Evolutionary conservation across 192 early-diverging fungal species (phyloP), one percentile per base, ranked within the genome.

Genomic region (Rhizophagus prolifer): DNA sequence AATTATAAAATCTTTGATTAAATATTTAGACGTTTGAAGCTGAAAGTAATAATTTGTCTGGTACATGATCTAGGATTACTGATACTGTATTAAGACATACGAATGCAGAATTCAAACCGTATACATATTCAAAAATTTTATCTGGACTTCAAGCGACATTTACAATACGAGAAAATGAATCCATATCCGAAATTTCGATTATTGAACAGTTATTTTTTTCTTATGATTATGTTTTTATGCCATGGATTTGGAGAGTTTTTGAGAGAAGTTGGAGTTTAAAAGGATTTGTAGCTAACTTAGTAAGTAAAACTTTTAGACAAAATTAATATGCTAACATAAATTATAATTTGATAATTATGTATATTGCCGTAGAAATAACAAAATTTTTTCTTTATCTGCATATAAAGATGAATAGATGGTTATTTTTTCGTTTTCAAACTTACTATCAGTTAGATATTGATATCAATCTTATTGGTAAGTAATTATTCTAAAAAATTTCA

Each of bases 191-290:
- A 34, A 62, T 13, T 10, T 31, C 58, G 36, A 2, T 54, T 13
- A 50, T 74, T 10, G 72, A 74, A 61, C 25, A 74, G 10, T 5
- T 63, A 9, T 60, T 63, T 61, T 74, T 74, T 26, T 19, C 58
- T 23, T 38, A 36, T 12, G 50, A 74, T 41, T 34, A 58, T 26
- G 58, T 74, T 38, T 61, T 74, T 74, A 34, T 74, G 23, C 58
- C 50, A 14, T 74, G 72, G 72, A 34, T 74, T 61, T 74, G 72
- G 72, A 58, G 31, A 13, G 60, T 28, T 21, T 63, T 28, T 25
- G 54, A 74, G 14, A 12, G 72, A 25, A 74, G 60, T 62, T 61
- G 72, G 72, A 74, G 31, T 74, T 26, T 74, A 41, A 74, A 74
- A 10, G 72, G 59, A 58, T 74, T 74, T 30, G 36, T 62, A 1